A percentile compares a stretch with the other conserved stretches of the same genome.
Conservation (phyloP, 306 rosid genomes). For the Pterocarpus santalinus region DNA sequence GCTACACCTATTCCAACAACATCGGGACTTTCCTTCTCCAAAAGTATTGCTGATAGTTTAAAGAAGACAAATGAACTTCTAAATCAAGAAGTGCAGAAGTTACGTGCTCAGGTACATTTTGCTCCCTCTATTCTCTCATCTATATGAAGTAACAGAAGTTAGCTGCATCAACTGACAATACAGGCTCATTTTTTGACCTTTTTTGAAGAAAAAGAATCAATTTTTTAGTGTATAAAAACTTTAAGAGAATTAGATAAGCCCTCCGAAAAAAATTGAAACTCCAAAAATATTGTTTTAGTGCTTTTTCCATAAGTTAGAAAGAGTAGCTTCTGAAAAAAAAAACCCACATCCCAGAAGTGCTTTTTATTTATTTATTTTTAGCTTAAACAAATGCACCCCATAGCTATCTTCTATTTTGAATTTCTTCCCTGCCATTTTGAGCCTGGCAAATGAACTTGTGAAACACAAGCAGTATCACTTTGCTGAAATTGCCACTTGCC, state of each 20-base stretch:
- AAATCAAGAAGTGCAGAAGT: slow-evolving; percentile 81
- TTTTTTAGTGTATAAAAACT: neutral
- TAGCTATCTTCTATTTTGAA: slow-evolving; percentile 9
- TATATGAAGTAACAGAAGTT: slow-evolving; percentile 17
- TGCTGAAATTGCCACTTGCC: slow-evolving; percentile 16
- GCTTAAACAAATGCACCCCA: neutral
- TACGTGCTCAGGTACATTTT: slow-evolving; percentile 77
- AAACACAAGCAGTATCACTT: neutral
- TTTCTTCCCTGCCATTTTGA: neutral
- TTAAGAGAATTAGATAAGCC: neutral
- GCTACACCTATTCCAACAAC: slow-evolving; percentile 96
- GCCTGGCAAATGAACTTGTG: slow-evolving; percentile 15
- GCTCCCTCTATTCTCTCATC: slow-evolving; percentile 26
- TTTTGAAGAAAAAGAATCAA: neutral
- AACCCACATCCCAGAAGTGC: neutral
- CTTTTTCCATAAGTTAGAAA: neutral
- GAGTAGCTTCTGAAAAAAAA: neutral
- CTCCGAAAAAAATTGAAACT: neutral
- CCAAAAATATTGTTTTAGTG: neutral
- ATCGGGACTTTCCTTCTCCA: slow-evolving; percentile 93
- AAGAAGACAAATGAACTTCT: slow-evolving; percentile 91
- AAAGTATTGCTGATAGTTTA: slow-evolving; percentile 77
- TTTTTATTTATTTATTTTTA: neutral
- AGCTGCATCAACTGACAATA: neutral
- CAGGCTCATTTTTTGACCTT: neutral